Conservation (phyloP, 1,284 basidiomycete genomes). For the Ceratobasidium sp. region DNA sequence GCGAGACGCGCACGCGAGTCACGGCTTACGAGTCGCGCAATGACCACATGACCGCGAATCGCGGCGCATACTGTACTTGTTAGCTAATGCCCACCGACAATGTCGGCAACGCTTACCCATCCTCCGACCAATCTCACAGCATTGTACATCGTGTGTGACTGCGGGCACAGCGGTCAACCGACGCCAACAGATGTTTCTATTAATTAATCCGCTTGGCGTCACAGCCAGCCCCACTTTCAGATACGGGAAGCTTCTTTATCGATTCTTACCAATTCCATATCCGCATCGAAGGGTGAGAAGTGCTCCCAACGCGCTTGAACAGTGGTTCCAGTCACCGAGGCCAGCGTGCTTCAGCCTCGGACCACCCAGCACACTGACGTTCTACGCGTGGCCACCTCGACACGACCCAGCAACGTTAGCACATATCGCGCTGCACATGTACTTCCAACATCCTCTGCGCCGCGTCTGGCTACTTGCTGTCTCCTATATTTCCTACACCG, state of each 20-base stretch:
- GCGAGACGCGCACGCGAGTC: slow-evolving; percentile 8
- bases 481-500: slow-evolving; percentile 19
- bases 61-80: background rate
- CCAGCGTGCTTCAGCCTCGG: background rate
- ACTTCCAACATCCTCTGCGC: background rate
- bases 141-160: background rate
- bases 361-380: slow-evolving; percentile 3
- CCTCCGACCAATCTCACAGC: too few relatives aligned
- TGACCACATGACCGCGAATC: background rate
- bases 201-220: slow-evolving; percentile 20
- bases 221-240: background rate
- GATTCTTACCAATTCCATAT: slow-evolving; percentile 23
- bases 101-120: background rate
- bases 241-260: slow-evolving; percentile 23
- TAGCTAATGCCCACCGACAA: slow-evolving; percentile 14
- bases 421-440: background rate
- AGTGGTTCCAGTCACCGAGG: background rate
- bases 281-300: background rate
- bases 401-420: slow-evolving; percentile 1
- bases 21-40: too few relatives aligned
- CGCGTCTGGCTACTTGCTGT: background rate
- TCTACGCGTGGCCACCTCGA: slow-evolving; percentile 4
- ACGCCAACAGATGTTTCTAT: slow-evolving; percentile 11
- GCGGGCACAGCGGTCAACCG: background rate
- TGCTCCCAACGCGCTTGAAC: slow-evolving; percentile 16